Evolutionary conservation across 805 yeast genomes (phyloP).

Genomic region (Saccharomycopsis javanensis): DNA sequence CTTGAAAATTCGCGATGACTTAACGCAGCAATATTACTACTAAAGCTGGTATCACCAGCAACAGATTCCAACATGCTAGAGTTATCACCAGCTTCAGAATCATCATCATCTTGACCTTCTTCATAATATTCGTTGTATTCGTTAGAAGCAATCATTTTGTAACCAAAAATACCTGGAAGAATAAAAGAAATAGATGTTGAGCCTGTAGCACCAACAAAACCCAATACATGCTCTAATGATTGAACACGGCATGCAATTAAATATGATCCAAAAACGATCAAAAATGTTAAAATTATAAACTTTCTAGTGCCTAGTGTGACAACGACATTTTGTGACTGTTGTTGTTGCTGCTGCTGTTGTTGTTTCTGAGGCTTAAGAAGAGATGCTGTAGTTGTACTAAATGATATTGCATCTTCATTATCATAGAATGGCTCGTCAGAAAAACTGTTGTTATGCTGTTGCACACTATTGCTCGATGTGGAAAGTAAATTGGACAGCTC

Average conservation of each 20-base stretch:
- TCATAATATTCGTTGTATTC: conserved; percentile 23
- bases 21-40: background rate
- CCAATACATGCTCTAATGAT: conserved; percentile 73
- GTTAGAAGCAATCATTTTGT: conserved; percentile 48
- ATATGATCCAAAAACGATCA: conserved; percentile 46
- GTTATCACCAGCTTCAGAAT: background rate
- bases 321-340: background rate
- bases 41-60: background rate
- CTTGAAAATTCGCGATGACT: conserved; percentile 15
- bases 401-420: background rate
- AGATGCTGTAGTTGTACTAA: background rate
- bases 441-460: background rate
- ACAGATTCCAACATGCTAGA: background rate
- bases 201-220: conserved; percentile 89
- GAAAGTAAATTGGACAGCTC: background rate
- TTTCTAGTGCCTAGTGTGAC: conserved; percentile 20
- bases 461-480: background rate
- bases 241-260: conserved; percentile 52
- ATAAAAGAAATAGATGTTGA: conserved; percentile 87
- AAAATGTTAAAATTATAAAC: conserved; percentile 32
- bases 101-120: background rate
- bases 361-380: background rate
- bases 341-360: background rate
- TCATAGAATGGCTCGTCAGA: background rate
- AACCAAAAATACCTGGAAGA: conserved; percentile 82